Base-by-base conservation (phyloP, 257 asterid species). In the Nicotiana otophora region DNA sequence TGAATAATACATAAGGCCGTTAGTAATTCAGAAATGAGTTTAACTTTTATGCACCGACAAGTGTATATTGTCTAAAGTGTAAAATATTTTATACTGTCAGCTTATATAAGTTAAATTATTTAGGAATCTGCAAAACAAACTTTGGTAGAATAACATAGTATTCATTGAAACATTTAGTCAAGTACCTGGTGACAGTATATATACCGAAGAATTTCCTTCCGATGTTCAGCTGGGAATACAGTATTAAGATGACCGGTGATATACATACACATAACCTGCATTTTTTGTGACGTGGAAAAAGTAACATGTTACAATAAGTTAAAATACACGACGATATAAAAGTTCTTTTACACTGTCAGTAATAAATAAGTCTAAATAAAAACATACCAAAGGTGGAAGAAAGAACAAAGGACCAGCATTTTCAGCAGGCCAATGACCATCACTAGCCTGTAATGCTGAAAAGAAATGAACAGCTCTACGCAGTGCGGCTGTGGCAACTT, bases 341-440 rank as follows among this genome's bases (percentile, higher is more conserved):
- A 42, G 5, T 42, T 10, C 11, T 42, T 36, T 2, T 42, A 42
- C 48, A 42, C 10, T 42, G 10, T 42, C 10, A 31, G 48, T 6
- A 7, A 36, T 36, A 36, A 5, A 36, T 5, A 36, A 5, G 7
- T 36, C 42, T 36, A 36, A 36, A 36, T 31, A 54, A 39, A 5
- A 62, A 65, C 84, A 85, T 5, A 94, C 98, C 89, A 94, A 26
- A 42, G 98, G 98, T 20, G 97, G 98, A 83, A 94, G 95, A 84
- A 94, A 93, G 92, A 85, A 94, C 70, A 94, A 67, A 12, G 97
- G 97, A 16, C 98, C 98, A 3, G 98, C 97, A 63, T 91, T 93
- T 89, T 93, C 98, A 0, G 95, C 97, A 0, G 98, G 97, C 98
- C 98, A 94, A 67, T 94, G 98, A 61, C 98, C 98, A 61, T 94